phyloP scores from a whole-genome alignment of 495 filamentous ascomycete species.

The Amorphotheca resinae region DNA sequence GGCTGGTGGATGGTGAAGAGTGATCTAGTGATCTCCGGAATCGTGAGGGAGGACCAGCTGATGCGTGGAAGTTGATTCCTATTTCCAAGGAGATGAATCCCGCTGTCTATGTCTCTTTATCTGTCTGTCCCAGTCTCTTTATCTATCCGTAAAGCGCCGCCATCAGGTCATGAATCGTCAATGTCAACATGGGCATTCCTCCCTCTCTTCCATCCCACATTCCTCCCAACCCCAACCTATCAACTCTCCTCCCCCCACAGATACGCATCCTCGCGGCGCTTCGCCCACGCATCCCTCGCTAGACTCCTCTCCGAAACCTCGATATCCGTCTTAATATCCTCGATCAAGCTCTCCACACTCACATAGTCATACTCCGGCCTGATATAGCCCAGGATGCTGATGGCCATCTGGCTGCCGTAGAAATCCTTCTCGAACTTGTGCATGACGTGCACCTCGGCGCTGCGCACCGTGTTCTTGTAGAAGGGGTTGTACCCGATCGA shows the following conservation, averaged over 20 bases:
- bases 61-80: too few species aligned
- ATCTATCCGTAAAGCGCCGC: not conserved
- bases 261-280: conserved; percentile 29
- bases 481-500: conserved; percentile 93
- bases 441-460: conserved; percentile 87
- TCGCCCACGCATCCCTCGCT: conserved; percentile 51
- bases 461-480: conserved; percentile 74
- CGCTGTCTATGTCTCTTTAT: not conserved
- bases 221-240: too few species aligned
- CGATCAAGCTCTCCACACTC: conserved; percentile 65
- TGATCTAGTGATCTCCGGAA: too few species aligned
- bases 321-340: conserved; percentile 81
- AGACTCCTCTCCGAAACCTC: conserved; percentile 69
- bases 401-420: conserved; percentile 66
- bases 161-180: not conserved
- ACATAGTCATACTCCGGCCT: conserved; percentile 83
- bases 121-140: not conserved
- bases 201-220: not conserved
- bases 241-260: conserved; percentile 16
- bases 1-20: too few species aligned
- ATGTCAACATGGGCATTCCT: not conserved
- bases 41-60: too few species aligned
- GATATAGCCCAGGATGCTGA: conserved; percentile 76
- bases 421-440: conserved; percentile 64
- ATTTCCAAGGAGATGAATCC: too few species aligned